Base-by-base conservation (phyloP, 78 protist species). In the Andalucia godoyi region DNA sequence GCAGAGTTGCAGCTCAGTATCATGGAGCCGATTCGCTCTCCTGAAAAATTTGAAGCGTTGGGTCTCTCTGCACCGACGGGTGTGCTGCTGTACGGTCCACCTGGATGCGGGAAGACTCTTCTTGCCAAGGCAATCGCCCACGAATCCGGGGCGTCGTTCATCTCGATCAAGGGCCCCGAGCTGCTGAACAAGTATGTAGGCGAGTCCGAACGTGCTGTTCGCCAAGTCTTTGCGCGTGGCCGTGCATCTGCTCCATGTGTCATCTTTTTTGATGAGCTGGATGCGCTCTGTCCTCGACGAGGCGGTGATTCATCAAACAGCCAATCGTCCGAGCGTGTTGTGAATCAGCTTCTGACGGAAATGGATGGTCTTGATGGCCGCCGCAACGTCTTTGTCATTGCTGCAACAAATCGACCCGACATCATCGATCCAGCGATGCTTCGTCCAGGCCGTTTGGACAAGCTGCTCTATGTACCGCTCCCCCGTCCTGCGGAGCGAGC, bases 91-190 rank as follows among this genome's bases (percentile, higher is more conserved):
- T 91, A 86, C 64, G 99, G 99, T 8, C 99, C 99, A 12, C 99
- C 99, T 2, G 99, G 99, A 27, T 95, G 98, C 66, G 99, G 99
- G 57, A 97, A 97, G 70, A 97, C 99, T 8, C 72, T 94, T 17
- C 53, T 63, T 10, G 98, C 97, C 27, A 96, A 96, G 70, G 97
- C 97, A 15, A 60, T 91, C 29, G 97, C 97, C 2, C 50, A 57
- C 52, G 89, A 85, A 66, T 72, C 84, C 32, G 84, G 80, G 12
- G 92, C 96, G n/a, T 80, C 72, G 43, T 96, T 96, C 77, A 91
- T 96, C 49, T 73, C 90, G 5, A 79, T 94, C 54, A 93, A 89
- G 66, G 99, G 99, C 21, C 98, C 99, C 38, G 98, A 97, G 77
- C 86, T 95, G 23, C 83, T 97, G 47, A 89, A 94, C 75, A 95